These are phyloP conservation scores for Kwoniella mangroviensis DNA, from an alignment of 768 basidiomycete genomes.

Conservation along the genomic window DNA sequence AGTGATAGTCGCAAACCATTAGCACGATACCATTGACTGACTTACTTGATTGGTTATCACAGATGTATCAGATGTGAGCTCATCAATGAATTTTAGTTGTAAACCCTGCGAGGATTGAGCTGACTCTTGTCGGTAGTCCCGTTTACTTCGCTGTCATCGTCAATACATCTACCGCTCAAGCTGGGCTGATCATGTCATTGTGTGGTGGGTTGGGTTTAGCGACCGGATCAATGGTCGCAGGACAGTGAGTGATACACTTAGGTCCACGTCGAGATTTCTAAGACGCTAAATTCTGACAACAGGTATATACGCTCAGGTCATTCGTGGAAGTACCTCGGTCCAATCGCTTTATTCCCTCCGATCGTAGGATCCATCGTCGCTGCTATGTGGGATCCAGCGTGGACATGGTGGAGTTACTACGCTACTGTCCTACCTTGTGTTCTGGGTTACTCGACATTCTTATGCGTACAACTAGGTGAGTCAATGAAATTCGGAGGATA, in stretches of 20 bases:
- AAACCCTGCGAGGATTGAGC: neutral
- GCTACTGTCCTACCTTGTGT: conserved; percentile 47
- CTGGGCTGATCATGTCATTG: conserved; percentile 50
- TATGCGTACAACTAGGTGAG: conserved; percentile 52
- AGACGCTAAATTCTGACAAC: neutral
- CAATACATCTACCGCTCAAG: conserved; percentile 50
- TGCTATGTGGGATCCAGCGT: conserved; percentile 43
- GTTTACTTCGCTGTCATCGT: conserved; percentile 56
- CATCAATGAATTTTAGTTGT: no score
- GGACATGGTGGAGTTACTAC: conserved; percentile 47
- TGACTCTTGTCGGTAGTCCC: conserved; percentile 36
- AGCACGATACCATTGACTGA: neutral
- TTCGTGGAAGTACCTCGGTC: conserved; percentile 41
- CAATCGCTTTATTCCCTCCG: conserved; percentile 42
- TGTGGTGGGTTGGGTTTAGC: conserved; percentile 52
- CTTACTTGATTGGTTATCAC: neutral
- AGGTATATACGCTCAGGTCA: conserved; percentile 52
- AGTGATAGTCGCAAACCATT: conserved; percentile 20
- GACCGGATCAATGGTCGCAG: conserved; percentile 51
- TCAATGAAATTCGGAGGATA: neutral
- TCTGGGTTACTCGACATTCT: conserved; percentile 54
- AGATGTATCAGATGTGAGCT: conserved; percentile 24
- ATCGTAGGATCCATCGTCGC: conserved; percentile 41
- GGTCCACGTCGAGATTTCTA: neutral
- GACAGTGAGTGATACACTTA: conserved; percentile 41